phyloP scores from a whole-genome alignment of 208 protist genomes.

The Leishmania martiniquensis region DNA sequence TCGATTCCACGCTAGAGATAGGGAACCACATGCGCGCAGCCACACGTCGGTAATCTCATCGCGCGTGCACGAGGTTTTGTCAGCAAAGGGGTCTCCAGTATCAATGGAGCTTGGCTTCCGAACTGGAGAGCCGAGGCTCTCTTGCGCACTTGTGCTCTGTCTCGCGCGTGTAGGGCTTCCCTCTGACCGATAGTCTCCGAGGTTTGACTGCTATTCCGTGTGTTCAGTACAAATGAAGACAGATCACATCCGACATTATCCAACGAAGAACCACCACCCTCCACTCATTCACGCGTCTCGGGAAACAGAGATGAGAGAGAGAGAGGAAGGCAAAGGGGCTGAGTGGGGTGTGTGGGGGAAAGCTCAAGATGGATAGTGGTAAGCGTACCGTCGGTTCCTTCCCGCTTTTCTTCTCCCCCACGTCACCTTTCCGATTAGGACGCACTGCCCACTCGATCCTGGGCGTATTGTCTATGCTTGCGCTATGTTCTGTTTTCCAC shows the following conservation, averaged over 20 bases:
- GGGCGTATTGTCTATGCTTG: background rate
- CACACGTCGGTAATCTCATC: background rate
- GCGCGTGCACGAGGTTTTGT: background rate
- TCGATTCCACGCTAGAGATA: background rate
- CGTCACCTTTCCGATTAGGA: background rate
- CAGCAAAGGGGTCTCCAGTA: background rate
- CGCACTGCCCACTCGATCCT: background rate
- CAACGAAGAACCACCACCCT: background rate
- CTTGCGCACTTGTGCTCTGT: background rate
- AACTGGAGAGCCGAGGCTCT: background rate
- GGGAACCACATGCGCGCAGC: background rate
- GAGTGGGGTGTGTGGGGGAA: background rate
- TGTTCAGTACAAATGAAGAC: background rate
- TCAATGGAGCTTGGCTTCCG: background rate
- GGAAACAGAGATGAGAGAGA: background rate
- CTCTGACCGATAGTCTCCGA: background rate
- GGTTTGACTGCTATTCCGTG: background rate
- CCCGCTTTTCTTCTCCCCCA: background rate
- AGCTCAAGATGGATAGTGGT: background rate
- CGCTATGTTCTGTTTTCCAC: background rate
- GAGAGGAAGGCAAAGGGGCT: background rate
- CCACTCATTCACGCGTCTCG: background rate
- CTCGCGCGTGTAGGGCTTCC: background rate
- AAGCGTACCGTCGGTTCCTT: background rate
- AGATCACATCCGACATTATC: background rate